Conservation (phyloP, 441 rosid genomes). For the Erodium moschatum region DNA sequence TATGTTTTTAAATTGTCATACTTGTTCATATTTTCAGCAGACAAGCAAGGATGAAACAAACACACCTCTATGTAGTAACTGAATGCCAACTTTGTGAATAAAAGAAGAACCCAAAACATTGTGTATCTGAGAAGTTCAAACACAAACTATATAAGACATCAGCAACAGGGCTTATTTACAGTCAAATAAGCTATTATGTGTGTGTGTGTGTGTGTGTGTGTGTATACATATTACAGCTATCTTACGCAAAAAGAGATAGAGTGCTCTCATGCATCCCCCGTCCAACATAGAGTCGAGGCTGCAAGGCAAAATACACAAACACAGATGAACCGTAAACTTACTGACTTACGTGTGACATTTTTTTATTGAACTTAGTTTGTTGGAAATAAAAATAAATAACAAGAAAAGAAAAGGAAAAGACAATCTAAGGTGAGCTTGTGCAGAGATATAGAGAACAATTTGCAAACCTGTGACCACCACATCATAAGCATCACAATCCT, state of each 20-base stretch:
- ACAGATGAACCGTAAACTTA: not conserved
- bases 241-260: constrained; percentile 85
- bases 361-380: not conserved
- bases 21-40: not conserved
- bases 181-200: too few relatives aligned
- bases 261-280: constrained; percentile 99
- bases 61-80: constrained; percentile 55
- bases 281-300: constrained; percentile 99
- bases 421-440: not conserved
- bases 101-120: constrained; percentile 83
- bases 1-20: not conserved
- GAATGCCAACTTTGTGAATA: constrained; percentile 43
- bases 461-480: constrained; percentile 99
- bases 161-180: not conserved
- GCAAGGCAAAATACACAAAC: constrained; percentile 23
- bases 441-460: not conserved
- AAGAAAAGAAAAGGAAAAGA: not conserved
- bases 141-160: constrained; percentile 12
- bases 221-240: not conserved
- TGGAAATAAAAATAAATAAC: not conserved
- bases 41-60: not conserved
- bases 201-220: too few relatives aligned
- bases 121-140: constrained; percentile 60
- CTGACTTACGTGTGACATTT: not conserved
- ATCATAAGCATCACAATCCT: constrained; percentile 90